Evolutionary conservation across 2,329 filamentous ascomycete species (phyloP).

Genomic region (Teratosphaeria zuluensis): DNA sequence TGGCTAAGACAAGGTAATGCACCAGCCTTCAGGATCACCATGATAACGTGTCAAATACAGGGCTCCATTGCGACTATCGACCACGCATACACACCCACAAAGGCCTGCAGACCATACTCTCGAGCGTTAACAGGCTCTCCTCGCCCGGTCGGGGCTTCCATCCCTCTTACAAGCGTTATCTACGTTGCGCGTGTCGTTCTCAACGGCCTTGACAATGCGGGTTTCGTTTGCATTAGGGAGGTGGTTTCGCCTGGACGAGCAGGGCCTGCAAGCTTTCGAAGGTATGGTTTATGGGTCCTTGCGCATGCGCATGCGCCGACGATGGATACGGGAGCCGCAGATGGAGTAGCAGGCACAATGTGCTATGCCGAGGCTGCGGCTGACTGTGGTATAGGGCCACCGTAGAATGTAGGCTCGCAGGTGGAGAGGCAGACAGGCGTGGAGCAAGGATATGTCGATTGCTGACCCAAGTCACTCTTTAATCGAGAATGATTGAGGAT

Average conservation of each 20-base stretch:
- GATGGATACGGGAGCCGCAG: not conserved
- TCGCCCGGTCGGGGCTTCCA: not conserved
- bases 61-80: not conserved
- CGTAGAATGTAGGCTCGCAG: not conserved
- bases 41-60: not conserved
- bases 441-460: no score
- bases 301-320: not conserved
- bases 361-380: not conserved
- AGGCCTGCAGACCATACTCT: not conserved
- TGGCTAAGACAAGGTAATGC: slow-evolving; percentile 9
- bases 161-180: not conserved
- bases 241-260: not conserved
- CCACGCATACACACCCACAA: not conserved
- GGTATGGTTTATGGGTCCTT: not conserved
- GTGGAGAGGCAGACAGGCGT: no score
- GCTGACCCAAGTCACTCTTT: not conserved
- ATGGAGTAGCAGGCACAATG: not conserved
- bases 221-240: not conserved
- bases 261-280: not conserved
- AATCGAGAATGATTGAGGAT: not conserved
- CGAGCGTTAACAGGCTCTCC: not conserved
- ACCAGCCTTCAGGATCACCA: not conserved
- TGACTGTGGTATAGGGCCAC: not conserved
- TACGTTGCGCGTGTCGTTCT: not conserved
- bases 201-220: not conserved